Conservation (phyloP, 495 filamentous ascomycete genomes). For the Platismatia glauca region DNA sequence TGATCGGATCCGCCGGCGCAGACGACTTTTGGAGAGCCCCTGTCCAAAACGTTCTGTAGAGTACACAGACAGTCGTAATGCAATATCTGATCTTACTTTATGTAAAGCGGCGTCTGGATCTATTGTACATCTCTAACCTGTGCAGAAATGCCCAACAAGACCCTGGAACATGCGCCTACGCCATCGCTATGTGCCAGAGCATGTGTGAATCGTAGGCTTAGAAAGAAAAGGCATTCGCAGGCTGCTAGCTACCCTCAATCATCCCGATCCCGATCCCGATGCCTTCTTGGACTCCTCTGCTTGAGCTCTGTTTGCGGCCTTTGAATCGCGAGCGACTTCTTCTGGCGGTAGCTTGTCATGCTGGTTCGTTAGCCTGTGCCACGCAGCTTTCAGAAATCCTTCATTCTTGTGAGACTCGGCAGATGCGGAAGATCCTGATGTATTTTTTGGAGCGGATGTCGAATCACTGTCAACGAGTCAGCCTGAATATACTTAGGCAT, state of each 20-base stretch:
- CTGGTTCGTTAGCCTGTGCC: conserved; percentile 79
- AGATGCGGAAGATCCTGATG: conserved; percentile 18
- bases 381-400: conserved; percentile 79
- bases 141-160: background rate
- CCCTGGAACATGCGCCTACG: conserved; percentile 7
- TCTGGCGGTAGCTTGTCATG: conserved; percentile 42
- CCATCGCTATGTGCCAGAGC: conserved; percentile 37
- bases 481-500: background rate
- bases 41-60: background rate
- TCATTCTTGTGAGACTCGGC: conserved; percentile 56
- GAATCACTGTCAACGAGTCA: conserved; percentile 11
- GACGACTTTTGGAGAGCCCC: background rate
- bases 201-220: conserved; percentile 29
- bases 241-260: conserved; percentile 1
- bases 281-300: conserved; percentile 50
- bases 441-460: background rate
- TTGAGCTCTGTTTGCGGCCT: conserved; percentile 33
- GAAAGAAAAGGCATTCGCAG: background rate
- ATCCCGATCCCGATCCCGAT: conserved; percentile 42
- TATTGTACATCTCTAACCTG: conserved; percentile 8
- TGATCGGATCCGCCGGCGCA: background rate
- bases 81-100: background rate
- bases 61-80: background rate
- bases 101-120: conserved; percentile 3
- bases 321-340: conserved; percentile 26